Evolutionary conservation across 306 rosid species (phyloP), one percentile per base, ranked within the genome.

Genomic region (Calophaca sinica): DNA sequence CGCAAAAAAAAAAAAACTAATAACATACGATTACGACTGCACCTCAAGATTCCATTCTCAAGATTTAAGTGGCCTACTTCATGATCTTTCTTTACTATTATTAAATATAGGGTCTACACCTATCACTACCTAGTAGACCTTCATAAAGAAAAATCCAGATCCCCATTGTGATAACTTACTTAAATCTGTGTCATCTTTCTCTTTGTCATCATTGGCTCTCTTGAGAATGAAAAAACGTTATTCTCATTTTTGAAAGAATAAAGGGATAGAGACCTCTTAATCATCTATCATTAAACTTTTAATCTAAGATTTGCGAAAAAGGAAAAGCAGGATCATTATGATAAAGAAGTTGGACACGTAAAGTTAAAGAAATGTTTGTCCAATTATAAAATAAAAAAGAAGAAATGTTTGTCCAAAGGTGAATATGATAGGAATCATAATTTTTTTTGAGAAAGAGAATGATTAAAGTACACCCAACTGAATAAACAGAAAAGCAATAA

Each of bases 141-240:
- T 79, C 59, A 80, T 51, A 85, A 80, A 80, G 91, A 86, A 87
- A 86, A 80, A 69, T 72, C 54, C 46, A 72, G 83, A 84, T 78
- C 72, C 53, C 84, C 83, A 75, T 84, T 71, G 84, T 66, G 92
- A 90, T 92, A 88, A 82, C 81, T 75, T 88, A 86, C 71, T 82
- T 82, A 84, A 82, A 70, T 70, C 15, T 61, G 81, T 66, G 4
- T 33, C 73, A 48, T 83, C 81, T 81, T 81, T 68, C 12, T 61
- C 74, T 68, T 62, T 75, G 73, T 52, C 82, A 66, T 73, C 76
- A 80, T 82, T 85, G 86, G 83, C 62, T 73, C 81, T 42, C 35
- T 64, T 79, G 72, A 53, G 60, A 64, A 68, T 84, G 83, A 62
- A 42, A 65, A 75, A 71, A 74, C 83, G 88, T 57, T 72, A 75